Conservation (phyloP, 371 early-diverging fungal species). For the Saksenaea vasiformis region DNA sequence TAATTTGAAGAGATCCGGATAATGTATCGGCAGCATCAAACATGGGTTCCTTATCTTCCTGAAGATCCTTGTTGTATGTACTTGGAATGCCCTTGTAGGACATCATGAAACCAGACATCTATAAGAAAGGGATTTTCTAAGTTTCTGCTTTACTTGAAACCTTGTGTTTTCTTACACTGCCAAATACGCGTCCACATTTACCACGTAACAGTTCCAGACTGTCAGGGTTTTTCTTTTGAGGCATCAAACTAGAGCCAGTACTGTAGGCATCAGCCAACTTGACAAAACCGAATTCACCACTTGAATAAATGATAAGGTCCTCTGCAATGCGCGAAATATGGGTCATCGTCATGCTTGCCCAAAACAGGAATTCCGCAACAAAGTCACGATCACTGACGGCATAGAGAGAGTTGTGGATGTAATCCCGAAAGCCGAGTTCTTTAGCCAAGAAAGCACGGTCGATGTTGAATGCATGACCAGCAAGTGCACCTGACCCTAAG, state of each 20-base stretch:
- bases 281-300: slow-evolving; percentile 93
- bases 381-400: slow-evolving; percentile 96
- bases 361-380: slow-evolving; percentile 94
- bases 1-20: slow-evolving; percentile 86
- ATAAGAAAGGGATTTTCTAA: too few species aligned
- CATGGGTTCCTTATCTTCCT: slow-evolving; percentile 98
- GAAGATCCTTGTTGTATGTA: slow-evolving; percentile 98
- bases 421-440: slow-evolving; percentile 84
- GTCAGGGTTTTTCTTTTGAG: slow-evolving; percentile 99
- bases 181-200: slow-evolving; percentile 95
- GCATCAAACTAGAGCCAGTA: slow-evolving; percentile 98
- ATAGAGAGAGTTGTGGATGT: slow-evolving; percentile 86
- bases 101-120: slow-evolving; percentile 96
- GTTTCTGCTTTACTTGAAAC: background rate
- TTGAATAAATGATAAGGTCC: slow-evolving; percentile 92
- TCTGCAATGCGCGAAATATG: slow-evolving; percentile 93
- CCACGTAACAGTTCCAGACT: slow-evolving; percentile 94
- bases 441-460: slow-evolving; percentile 87
- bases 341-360: slow-evolving; percentile 84
- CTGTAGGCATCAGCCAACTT: slow-evolving; percentile 92
- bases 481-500: slow-evolving; percentile 93
- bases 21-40: slow-evolving; percentile 93
- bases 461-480: slow-evolving; percentile 96
- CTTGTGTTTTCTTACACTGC: slow-evolving; percentile 64
- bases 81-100: slow-evolving; percentile 94